Percentiles rank a stretch among this genome's conserved stretches.
Evolutionary conservation across 2,329 filamentous ascomycete species (phyloP).

Genomic region (Botrytis elliptica): DNA sequence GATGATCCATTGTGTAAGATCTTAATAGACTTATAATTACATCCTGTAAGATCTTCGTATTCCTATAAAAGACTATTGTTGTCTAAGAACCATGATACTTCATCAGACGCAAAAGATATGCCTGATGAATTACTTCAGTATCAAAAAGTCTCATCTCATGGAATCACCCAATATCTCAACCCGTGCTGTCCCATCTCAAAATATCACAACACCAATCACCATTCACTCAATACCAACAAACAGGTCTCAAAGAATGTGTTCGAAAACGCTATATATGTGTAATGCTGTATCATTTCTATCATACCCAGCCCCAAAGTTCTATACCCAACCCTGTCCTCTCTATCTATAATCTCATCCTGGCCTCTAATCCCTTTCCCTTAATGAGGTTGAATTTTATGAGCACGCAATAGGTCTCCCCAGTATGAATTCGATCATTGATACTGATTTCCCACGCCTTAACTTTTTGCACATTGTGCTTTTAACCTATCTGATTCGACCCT

Average conservation of each 20-base stretch:
- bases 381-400: background rate
- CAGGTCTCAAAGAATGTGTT: background rate
- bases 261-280: background rate
- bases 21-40: accelerated
- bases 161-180: background rate
- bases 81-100: accelerated
- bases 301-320: background rate
- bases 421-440: background rate
- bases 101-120: background rate
- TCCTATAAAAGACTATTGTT: no score
- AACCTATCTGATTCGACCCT: background rate
- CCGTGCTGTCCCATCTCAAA: background rate
- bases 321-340: background rate
- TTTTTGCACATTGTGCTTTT: background rate
- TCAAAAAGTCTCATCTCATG: background rate
- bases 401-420: no score
- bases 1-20: accelerated
- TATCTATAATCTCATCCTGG: background rate
- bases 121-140: background rate
- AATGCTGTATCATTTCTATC: background rate
- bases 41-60: background rate
- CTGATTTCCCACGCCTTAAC: background rate
- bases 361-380: background rate
- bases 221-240: background rate
- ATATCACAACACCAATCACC: background rate